Evolutionary conservation across 345 rosid species (phyloP), one percentile per base, ranked within the genome.

Genomic region (Hypericum perforatum): DNA sequence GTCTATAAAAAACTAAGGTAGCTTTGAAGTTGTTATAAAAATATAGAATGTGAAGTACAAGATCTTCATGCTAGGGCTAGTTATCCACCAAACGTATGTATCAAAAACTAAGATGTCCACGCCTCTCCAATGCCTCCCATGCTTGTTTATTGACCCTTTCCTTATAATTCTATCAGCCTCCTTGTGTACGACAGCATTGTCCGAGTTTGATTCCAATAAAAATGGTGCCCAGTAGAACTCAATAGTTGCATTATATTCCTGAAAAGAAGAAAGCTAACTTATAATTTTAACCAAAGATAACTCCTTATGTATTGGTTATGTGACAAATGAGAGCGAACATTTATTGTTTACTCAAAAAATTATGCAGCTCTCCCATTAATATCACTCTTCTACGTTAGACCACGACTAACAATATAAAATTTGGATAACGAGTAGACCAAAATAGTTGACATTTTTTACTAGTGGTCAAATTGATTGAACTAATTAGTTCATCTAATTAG

Each of bases 171-270:
- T 74, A 39, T 94, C 97, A 0, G 94, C 68, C 29, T 85, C 65
- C 29, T 94, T 60, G 53, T 94, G 99, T 41, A 89, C 61, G 7
- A 80, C 70, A 0, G 97, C 95, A 40, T 94, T 63, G 14, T 94
- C 99, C 6, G 97, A 72, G 61, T 94, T 94, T 6, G 97, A 94
- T 72, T 94, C 95, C 0, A 89, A 86, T 41, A 94, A 95, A 67
- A 94, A 89, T 5, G 98, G 98, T 13, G 98, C 95, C 98, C 98
- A 92, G 29, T 92, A 92, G 75, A 92, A 88, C 68, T 89, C 99
- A 11, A 94, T 84, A 7, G 92, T 94, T 0, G 95, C 94, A 69
- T 89, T 94, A 72, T 89, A 89, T 53, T 86, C 95, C 97, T 88
- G 36, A 2, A 58, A 45, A 12, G 5, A 55, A 9, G 48, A 0